These are phyloP conservation scores for Euphorbia schlechtendalii DNA, from an alignment of 441 rosid species.

Conservation along the genomic window DNA sequence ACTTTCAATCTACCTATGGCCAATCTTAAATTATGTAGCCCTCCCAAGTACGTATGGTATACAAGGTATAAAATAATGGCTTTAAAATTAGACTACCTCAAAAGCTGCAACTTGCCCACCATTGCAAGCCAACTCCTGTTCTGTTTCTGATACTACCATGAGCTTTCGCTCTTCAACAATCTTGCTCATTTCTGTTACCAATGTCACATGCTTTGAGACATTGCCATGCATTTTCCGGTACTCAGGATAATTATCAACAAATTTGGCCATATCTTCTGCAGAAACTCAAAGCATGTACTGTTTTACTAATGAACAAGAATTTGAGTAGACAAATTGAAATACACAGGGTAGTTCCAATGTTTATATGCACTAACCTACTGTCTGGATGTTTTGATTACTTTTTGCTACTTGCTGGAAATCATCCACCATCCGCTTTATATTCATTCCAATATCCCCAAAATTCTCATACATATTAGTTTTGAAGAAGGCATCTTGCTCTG, in stretches of 20 bases:
- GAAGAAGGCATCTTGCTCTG: conserved; percentile 90
- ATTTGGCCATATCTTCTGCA: conserved; percentile 98
- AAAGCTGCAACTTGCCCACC: conserved; percentile 97
- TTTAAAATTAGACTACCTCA: conserved; percentile 68
- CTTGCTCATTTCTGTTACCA: conserved; percentile 99
- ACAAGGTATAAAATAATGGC: no score
- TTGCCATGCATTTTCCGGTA: conserved; percentile 97
- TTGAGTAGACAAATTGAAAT: conserved; percentile 1
- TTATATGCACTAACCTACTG: conserved; percentile 59
- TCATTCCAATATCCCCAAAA: conserved; percentile 97
- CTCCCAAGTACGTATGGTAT: no score
- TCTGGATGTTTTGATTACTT: conserved; percentile 89
- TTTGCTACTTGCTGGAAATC: conserved; percentile 94
- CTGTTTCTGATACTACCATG: conserved; percentile 90
- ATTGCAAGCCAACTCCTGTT: conserved; percentile 95
- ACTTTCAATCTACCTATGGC: no score
- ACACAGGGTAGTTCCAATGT: conserved; percentile 8
- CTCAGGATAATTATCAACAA: conserved; percentile 92
- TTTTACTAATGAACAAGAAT: not conserved
- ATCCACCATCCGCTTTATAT: conserved; percentile 92
- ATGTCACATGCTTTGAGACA: conserved; percentile 93
- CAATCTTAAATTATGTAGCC: no score
- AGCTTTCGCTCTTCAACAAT: conserved; percentile 88
- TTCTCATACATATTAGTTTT: conserved; percentile 87
- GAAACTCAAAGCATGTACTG: conserved; percentile 25